A percentile compares a stretch with the other conserved stretches of the same genome.
These are phyloP conservation scores for Aspergillus intermedius DNA, from an alignment of 2,329 filamentous ascomycete species.

Conservation along the genomic window DNA sequence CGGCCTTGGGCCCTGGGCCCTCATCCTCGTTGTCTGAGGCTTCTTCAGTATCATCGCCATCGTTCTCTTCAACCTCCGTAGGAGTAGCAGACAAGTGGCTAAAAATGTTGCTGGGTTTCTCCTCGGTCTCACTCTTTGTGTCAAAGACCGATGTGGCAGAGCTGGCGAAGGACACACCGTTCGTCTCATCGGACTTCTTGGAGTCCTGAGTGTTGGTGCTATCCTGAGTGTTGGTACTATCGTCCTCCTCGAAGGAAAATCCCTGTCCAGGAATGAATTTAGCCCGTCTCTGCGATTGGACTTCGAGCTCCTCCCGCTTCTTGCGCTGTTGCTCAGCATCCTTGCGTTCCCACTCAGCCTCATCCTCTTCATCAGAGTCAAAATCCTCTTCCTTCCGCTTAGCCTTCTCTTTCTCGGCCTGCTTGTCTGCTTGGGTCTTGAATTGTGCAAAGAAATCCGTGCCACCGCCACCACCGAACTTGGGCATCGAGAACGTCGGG, in stretches of 20 bases:
- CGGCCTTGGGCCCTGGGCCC: slow-evolving; percentile 5
- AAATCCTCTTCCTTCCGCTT: slow-evolving; percentile 47
- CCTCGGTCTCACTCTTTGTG: slow-evolving; percentile 19
- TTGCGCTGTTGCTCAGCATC: slow-evolving; percentile 42
- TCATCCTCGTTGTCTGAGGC: slow-evolving; percentile 17
- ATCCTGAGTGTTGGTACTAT: slow-evolving; percentile 7
- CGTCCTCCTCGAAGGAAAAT: slow-evolving; percentile 25
- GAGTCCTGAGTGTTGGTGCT: slow-evolving; percentile 11
- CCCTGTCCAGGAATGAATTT: slow-evolving; percentile 27
- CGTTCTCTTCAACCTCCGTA: slow-evolving; percentile 20
- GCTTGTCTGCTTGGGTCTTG: slow-evolving; percentile 31
- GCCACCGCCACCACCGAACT: slow-evolving; percentile 23
- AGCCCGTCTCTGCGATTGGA: slow-evolving; percentile 27
- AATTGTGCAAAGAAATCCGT: slow-evolving; percentile 40
- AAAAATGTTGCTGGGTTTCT: slow-evolving; percentile 31
- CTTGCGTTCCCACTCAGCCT: slow-evolving; percentile 43
- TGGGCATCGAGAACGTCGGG: slow-evolving; percentile 22
- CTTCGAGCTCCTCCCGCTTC: slow-evolving; percentile 38
- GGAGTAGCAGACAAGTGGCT: slow-evolving; percentile 29
- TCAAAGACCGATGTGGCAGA: slow-evolving; percentile 23
- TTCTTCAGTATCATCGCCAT: slow-evolving; percentile 22
- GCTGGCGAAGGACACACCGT: slow-evolving; percentile 5
- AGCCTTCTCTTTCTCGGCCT: slow-evolving; percentile 38
- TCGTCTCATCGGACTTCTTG: slow-evolving; percentile 13
- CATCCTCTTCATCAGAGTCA: slow-evolving; percentile 48